Percentiles rank a stretch among this genome's conserved stretches.
These are phyloP conservation scores for Adenanthera pavonina DNA, from an alignment of 306 rosid species.

Conservation along the genomic window DNA sequence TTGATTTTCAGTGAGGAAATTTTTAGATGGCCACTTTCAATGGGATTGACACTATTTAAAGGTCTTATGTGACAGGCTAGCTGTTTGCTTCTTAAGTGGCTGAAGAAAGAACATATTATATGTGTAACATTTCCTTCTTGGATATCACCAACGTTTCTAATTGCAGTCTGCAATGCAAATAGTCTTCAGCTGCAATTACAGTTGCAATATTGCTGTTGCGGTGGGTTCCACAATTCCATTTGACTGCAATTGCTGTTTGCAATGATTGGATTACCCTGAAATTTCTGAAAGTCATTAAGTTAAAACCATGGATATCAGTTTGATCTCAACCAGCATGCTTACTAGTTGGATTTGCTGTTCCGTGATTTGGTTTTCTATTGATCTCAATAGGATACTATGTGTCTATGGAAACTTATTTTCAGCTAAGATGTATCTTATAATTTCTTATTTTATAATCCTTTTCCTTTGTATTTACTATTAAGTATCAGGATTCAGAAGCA, in stretches of 20 bases:
- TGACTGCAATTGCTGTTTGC: not conserved
- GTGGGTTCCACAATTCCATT: not conserved
- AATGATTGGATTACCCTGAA: not conserved
- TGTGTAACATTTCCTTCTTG: constrained; percentile 16
- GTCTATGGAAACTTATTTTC: constrained; percentile 14
- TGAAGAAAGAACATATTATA: constrained; percentile 21
- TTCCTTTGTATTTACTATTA: not conserved
- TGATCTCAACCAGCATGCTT: constrained; percentile 29
- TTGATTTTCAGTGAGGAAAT: constrained; percentile 23
- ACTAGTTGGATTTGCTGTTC: constrained; percentile 7
- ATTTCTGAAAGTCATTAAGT: not conserved
- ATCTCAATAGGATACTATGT: constrained; percentile 23
- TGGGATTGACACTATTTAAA: constrained; percentile 26
- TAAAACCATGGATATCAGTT: constrained; percentile 1
- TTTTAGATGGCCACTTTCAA: constrained; percentile 6
- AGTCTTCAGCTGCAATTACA: not conserved
- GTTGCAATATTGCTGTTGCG: not conserved
- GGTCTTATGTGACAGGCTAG: constrained; percentile 8
- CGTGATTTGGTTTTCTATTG: constrained; percentile 18
- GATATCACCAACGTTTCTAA: not conserved
- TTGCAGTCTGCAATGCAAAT: not conserved
- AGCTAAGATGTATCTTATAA: constrained; percentile 9
- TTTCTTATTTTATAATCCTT: constrained; percentile 1
- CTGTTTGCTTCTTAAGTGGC: constrained; percentile 16
- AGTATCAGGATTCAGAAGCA: not conserved